Evolutionary conservation across 1,284 basidiomycete genomes (phyloP).

Genomic region (Irpex rosettiformis): DNA sequence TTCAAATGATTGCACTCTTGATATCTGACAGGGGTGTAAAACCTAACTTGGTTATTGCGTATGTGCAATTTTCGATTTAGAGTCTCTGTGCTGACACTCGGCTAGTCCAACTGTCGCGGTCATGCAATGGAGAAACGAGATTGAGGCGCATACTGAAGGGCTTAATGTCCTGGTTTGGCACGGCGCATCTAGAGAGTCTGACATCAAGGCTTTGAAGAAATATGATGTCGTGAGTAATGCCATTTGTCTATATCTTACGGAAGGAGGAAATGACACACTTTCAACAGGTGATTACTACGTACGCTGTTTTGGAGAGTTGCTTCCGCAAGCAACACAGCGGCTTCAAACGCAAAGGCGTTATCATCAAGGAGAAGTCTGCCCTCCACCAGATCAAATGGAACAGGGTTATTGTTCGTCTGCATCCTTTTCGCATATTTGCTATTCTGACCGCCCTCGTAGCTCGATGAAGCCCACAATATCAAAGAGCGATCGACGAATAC

Average conservation of each 20-base stretch:
- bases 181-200: constrained; percentile 66
- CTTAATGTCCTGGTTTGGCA: constrained; percentile 91
- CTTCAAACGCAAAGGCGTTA: constrained; percentile 82
- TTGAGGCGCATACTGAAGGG: constrained; percentile 76
- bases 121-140: constrained; percentile 99
- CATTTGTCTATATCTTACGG: not conserved
- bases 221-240: constrained; percentile 75
- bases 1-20: constrained; percentile 92
- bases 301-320: constrained; percentile 86
- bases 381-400: constrained; percentile 89
- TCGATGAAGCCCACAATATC: constrained; percentile 99
- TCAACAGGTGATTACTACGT: constrained; percentile 64
- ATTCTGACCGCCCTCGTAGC: constrained; percentile 35
- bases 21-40: constrained; percentile 69
- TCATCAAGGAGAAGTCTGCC: constrained; percentile 88
- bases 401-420: constrained; percentile 56
- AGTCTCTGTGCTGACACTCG: not conserved
- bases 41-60: constrained; percentile 92
- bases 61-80: constrained; percentile 28
- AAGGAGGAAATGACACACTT: constrained; percentile 2
- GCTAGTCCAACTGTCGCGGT: constrained; percentile 89
- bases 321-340: constrained; percentile 93
- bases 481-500: constrained; percentile 95
- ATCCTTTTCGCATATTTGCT: not conserved
- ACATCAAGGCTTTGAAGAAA: constrained; percentile 70